Percentiles rank a stretch among this genome's conserved stretches.
Evolutionary conservation across 2,329 filamentous ascomycete species (phyloP).

Genomic region (Pyricularia grisea): DNA sequence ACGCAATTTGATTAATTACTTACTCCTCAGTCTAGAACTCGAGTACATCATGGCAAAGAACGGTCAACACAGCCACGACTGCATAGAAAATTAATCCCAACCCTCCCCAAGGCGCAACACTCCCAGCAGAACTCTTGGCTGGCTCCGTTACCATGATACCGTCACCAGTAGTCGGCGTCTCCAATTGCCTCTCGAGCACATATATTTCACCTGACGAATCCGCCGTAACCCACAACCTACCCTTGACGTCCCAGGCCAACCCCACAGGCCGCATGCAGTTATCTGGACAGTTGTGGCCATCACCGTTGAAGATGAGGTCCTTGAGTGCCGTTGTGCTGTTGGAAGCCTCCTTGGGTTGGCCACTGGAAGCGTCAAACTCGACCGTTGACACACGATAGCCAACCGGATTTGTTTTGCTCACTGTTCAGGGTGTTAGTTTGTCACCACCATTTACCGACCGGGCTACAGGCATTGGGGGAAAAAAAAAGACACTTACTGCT

Average conservation of each 20-base stretch:
- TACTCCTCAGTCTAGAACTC: too few species aligned
- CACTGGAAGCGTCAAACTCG: constrained; percentile 25
- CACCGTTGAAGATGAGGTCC: constrained; percentile 47
- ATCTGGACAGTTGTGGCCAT: constrained; percentile 37
- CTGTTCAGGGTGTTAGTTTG: constrained; percentile 13
- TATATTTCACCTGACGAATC: constrained; percentile 58
- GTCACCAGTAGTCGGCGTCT: constrained; percentile 7
- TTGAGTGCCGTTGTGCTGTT: constrained; percentile 35
- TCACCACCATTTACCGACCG: neutral
- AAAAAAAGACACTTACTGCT: constrained; percentile 39
- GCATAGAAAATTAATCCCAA: neutral
- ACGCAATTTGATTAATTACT: too few species aligned
- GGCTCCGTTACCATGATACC: constrained; percentile 11
- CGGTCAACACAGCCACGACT: neutral
- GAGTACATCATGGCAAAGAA: neutral
- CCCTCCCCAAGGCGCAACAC: neutral
- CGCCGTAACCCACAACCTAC: constrained; percentile 49
- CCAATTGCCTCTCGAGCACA: constrained; percentile 26
- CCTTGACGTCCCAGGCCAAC: constrained; percentile 36
- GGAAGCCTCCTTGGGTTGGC: constrained; percentile 26
- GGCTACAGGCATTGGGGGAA: neutral
- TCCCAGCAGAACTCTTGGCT: neutral
- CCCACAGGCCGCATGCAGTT: constrained; percentile 54
- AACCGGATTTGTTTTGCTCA: constrained; percentile 30
- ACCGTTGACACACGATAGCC: constrained; percentile 35